Percentiles rank a stretch among this genome's conserved stretches.
Conservation (phyloP, 768 basidiomycete species). For the Termitomyces sp. region DNA sequence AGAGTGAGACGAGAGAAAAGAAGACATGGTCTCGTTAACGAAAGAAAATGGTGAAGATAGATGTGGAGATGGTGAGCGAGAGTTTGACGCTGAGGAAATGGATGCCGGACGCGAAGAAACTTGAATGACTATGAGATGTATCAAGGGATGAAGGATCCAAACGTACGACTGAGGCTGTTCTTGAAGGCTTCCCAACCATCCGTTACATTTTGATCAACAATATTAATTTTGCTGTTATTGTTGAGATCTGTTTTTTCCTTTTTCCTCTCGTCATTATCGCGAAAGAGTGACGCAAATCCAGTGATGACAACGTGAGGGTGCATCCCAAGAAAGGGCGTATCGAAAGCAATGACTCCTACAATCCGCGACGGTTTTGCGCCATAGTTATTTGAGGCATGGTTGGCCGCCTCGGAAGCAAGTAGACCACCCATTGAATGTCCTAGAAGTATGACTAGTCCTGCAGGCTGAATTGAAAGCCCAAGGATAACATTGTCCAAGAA, state of each 20-base stretch:
- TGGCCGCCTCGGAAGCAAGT: constrained; percentile 54
- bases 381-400: constrained; percentile 33
- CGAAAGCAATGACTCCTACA: constrained; percentile 53
- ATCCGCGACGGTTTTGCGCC: constrained; percentile 38
- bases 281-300: constrained; percentile 52
- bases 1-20: constrained; percentile 32
- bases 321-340: constrained; percentile 58
- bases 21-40: constrained; percentile 33
- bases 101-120: constrained; percentile 2
- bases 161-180: constrained; percentile 25
- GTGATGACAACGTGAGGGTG: constrained; percentile 58
- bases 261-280: constrained; percentile 21
- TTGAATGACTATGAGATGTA: background rate
- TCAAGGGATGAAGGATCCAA: background rate
- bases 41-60: constrained; percentile 9
- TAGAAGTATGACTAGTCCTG: constrained; percentile 51
- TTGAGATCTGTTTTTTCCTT: constrained; percentile 41
- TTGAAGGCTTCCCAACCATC: constrained; percentile 49
- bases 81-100: constrained; percentile 4
- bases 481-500: background rate
- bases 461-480: constrained; percentile 53
- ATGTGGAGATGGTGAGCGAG: constrained; percentile 13
- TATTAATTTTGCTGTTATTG: constrained; percentile 33
- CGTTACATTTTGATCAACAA: constrained; percentile 42
- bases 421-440: constrained; percentile 64